Conservation (phyloP, 345 rosid species). For the Melaleuca alternifolia region DNA sequence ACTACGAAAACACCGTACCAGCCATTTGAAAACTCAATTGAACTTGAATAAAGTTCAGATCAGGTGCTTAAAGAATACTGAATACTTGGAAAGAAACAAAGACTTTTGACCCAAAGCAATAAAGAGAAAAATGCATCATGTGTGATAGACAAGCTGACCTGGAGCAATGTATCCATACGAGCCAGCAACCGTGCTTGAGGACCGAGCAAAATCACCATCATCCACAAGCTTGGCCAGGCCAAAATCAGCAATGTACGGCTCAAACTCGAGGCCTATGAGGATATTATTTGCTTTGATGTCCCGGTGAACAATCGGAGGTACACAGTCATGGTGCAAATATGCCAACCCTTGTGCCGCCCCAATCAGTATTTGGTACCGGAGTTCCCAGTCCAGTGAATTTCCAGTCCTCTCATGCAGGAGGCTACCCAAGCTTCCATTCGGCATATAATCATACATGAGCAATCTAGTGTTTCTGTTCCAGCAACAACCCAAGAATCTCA, state of each 20-base stretch:
- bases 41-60: not conserved
- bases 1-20: not conserved
- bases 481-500: constrained; percentile 85
- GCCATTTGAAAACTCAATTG: not conserved
- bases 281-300: constrained; percentile 94
- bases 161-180: constrained; percentile 98
- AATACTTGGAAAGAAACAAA: not conserved
- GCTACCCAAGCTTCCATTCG: constrained; percentile 87
- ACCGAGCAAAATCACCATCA: constrained; percentile 70
- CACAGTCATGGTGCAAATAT: constrained; percentile 92
- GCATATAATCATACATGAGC: constrained; percentile 93
- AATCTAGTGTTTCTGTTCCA: constrained; percentile 75
- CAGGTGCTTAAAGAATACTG: not conserved
- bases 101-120: not conserved
- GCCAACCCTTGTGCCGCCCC: constrained; percentile 94
- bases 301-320: constrained; percentile 88
- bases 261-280: constrained; percentile 77
- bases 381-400: constrained; percentile 72
- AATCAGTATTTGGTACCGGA: constrained; percentile 70
- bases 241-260: constrained; percentile 96
- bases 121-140: not conserved
- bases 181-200: constrained; percentile 86
- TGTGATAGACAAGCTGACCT: constrained; percentile 27
- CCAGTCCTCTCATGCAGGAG: constrained; percentile 79
- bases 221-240: constrained; percentile 95